phyloP scores from a whole-genome alignment of 345 rosid species.

The Clarkia xantiana region DNA sequence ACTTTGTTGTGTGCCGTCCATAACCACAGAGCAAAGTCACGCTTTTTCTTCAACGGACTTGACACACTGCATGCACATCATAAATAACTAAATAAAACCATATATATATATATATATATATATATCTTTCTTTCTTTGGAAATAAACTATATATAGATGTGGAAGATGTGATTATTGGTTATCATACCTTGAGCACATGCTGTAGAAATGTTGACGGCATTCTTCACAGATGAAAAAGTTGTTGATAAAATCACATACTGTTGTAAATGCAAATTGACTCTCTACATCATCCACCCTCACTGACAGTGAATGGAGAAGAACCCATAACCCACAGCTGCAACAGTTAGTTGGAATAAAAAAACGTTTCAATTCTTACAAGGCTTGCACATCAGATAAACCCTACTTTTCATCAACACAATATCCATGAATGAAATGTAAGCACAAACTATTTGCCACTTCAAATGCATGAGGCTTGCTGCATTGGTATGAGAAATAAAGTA shows the following conservation, averaged over 20 bases:
- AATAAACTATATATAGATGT: background rate
- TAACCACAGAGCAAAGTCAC: constrained; percentile 75
- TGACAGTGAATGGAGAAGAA: constrained; percentile 84
- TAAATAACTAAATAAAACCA: constrained; percentile 8
- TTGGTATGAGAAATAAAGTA: background rate
- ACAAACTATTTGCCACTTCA: too few species aligned
- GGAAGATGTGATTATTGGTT: background rate
- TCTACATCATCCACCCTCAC: constrained; percentile 79
- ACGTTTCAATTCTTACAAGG: background rate
- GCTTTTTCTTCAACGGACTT: constrained; percentile 53
- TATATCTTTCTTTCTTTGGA: too few species aligned
- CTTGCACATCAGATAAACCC: too few species aligned
- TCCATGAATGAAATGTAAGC: too few species aligned
- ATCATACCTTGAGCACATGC: constrained; percentile 92
- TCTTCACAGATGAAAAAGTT: constrained; percentile 89
- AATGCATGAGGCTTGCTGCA: constrained; percentile 3
- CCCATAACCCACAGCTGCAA: constrained; percentile 95
- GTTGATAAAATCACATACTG: constrained; percentile 77
- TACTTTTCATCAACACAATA: too few species aligned
- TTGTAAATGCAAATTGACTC: constrained; percentile 67
- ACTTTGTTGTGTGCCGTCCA: constrained; percentile 90
- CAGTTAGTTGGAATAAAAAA: constrained; percentile 5
- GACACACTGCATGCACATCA: constrained; percentile 41
- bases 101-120: too few species aligned
- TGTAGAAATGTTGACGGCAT: constrained; percentile 80